Evolutionary conservation across 2,329 filamentous ascomycete species (phyloP).

Genomic region (Curvularia spicifera): DNA sequence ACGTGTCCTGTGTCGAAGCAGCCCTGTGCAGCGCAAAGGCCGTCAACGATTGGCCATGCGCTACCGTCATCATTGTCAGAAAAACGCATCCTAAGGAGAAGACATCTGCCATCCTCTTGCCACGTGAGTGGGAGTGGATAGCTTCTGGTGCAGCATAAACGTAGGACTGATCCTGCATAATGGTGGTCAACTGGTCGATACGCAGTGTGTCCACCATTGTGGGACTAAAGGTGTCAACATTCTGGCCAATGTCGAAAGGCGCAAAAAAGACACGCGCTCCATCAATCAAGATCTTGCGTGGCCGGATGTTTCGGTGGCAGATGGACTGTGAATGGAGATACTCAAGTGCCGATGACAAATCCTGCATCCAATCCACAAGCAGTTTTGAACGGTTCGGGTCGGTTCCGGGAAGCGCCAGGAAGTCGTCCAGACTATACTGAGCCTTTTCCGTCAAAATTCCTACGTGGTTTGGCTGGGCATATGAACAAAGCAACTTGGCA

Average conservation of each 20-base stretch:
- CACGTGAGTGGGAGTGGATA: conserved; percentile 44
- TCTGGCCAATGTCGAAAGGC: conserved; percentile 47
- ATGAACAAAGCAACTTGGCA: conserved; percentile 47
- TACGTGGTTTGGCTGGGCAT: conserved; percentile 47
- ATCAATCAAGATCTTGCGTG: conserved; percentile 50
- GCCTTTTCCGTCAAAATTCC: conserved; percentile 45
- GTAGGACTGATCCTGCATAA: conserved; percentile 46
- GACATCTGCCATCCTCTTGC: conserved; percentile 48
- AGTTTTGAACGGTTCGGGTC: conserved; percentile 43
- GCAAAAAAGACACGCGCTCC: conserved; percentile 44
- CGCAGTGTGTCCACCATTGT: conserved; percentile 37
- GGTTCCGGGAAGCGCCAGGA: conserved; percentile 37
- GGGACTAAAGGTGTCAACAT: conserved; percentile 38
- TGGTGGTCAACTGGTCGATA: conserved; percentile 39
- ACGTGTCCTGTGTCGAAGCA: conserved; percentile 44
- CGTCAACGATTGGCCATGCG: conserved; percentile 44
- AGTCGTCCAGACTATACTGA: conserved; percentile 50
- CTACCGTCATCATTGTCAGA: conserved; percentile 49
- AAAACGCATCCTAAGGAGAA: conserved; percentile 52
- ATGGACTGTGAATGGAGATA: conserved; percentile 49
- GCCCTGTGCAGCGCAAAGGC: conserved; percentile 46
- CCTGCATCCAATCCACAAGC: conserved; percentile 51
- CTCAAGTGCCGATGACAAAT: conserved; percentile 48
- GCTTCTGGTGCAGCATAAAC: conserved; percentile 50
- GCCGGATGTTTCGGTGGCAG: conserved; percentile 48